Percentiles rank a stretch among this genome's conserved stretches.
These are phyloP conservation scores for Mycena venus DNA, from an alignment of 768 basidiomycete genomes.

Conservation along the genomic window DNA sequence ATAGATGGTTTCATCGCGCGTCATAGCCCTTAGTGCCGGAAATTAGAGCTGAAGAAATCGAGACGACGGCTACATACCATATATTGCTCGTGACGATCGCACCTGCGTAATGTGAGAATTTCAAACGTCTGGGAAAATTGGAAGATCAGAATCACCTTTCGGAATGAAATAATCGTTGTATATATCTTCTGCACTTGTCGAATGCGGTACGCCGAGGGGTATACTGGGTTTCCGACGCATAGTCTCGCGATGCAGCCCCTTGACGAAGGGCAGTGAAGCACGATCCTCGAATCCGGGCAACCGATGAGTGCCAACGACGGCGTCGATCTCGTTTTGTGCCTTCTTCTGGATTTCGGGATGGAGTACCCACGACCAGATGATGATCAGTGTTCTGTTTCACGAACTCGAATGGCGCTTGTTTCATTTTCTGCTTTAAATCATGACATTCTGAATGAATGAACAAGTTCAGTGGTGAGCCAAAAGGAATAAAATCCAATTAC, in stretches of 20 bases:
- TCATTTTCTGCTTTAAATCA: constrained; percentile 3
- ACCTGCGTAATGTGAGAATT: not conserved
- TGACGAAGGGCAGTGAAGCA: constrained; percentile 18
- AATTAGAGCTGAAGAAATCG: not conserved
- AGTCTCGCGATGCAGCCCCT: constrained; percentile 30
- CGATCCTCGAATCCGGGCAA: constrained; percentile 46
- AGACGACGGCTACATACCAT: constrained; percentile 42
- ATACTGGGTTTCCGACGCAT: constrained; percentile 28
- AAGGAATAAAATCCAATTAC: no score
- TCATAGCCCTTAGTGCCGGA: constrained; percentile 33
- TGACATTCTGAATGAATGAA: constrained; percentile 38
- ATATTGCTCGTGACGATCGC: constrained; percentile 48
- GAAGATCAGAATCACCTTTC: constrained; percentile 43
- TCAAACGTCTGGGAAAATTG: no score
- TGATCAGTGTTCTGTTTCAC: constrained; percentile 15
- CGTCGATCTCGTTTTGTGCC: constrained; percentile 46
- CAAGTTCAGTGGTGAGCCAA: no score
- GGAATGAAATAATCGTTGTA: constrained; percentile 49
- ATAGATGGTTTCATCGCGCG: constrained; percentile 44
- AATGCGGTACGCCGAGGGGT: constrained; percentile 32
- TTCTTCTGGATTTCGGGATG: constrained; percentile 41
- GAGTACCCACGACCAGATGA: constrained; percentile 21
- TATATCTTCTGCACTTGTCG: constrained; percentile 42
- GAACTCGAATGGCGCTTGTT: constrained; percentile 15
- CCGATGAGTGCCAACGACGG: constrained; percentile 42